A percentile compares a stretch with the other conserved stretches of the same genome.
Evolutionary conservation across 805 yeast species (phyloP).

Genomic region (Pichia occidentalis): DNA sequence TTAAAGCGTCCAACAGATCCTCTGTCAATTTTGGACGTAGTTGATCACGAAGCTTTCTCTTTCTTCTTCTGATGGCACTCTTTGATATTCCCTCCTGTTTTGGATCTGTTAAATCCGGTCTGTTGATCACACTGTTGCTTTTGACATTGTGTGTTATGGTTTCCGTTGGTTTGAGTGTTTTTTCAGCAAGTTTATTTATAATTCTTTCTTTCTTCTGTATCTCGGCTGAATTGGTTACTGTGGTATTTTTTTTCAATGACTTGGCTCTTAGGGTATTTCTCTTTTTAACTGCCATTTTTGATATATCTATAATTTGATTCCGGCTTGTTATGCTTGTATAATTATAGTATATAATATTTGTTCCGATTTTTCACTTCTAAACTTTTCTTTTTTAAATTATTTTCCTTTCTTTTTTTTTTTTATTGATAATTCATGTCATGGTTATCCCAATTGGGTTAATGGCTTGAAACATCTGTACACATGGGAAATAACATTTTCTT

Average conservation of each 20-base stretch:
- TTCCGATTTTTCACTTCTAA: background rate
- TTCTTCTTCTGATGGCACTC: constrained; percentile 57
- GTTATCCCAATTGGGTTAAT: too few species aligned
- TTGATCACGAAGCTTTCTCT: constrained; percentile 54
- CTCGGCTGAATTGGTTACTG: constrained; percentile 14
- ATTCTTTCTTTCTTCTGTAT: constrained; percentile 14
- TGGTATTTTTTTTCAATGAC: constrained; percentile 26
- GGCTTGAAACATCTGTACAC: too few species aligned
- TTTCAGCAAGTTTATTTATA: constrained; percentile 17
- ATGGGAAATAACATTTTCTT: too few species aligned
- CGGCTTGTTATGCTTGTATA: too few species aligned
- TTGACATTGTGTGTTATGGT: background rate
- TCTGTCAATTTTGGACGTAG: constrained; percentile 58
- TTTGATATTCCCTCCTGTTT: constrained; percentile 48
- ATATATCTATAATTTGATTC: too few species aligned
- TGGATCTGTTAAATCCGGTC: constrained; percentile 21
- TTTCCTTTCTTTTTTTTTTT: background rate
- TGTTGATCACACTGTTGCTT: constrained; percentile 3
- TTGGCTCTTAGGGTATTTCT: constrained; percentile 41
- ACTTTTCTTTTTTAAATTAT: background rate
- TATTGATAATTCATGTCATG: too few species aligned
- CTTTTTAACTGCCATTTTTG: constrained; percentile 37
- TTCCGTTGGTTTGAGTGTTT: constrained; percentile 7
- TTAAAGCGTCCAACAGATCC: constrained; percentile 52
- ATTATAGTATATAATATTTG: background rate